phyloP scores from a whole-genome alignment of 495 filamentous ascomycete species.

The Podospora australis region DNA sequence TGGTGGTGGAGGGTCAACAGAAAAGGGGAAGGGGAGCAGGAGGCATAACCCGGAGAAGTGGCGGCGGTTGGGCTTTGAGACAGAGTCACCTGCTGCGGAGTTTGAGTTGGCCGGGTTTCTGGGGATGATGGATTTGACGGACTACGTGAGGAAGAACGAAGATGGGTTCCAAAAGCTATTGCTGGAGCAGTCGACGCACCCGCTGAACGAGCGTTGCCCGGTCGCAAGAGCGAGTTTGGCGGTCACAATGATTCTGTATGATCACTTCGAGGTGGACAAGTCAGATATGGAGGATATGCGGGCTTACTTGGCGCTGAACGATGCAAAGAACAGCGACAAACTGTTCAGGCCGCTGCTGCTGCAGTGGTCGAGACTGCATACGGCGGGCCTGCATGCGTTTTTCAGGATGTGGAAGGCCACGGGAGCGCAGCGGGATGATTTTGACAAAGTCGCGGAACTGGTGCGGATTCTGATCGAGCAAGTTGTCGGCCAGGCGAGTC shows the following conservation, averaged over 20 bases:
- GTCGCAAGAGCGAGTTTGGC: constrained; percentile 82
- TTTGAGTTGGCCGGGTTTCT: constrained; percentile 84
- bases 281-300: constrained; percentile 76
- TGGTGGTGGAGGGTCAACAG: constrained; percentile 12
- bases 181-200: constrained; percentile 77
- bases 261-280: constrained; percentile 92
- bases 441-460: constrained; percentile 85
- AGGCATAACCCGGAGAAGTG: constrained; percentile 88
- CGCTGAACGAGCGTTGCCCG: constrained; percentile 70
- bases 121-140: constrained; percentile 95
- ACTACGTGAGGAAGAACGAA: constrained; percentile 85
- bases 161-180: constrained; percentile 88
- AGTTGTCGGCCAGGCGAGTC: constrained; percentile 74
- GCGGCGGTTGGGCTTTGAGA: constrained; percentile 86
- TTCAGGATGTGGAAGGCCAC: constrained; percentile 90
- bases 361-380: constrained; percentile 95
- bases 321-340: constrained; percentile 72
- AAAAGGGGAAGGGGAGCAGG: constrained; percentile 45
- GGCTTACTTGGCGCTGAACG: constrained; percentile 69
- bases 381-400: constrained; percentile 79
- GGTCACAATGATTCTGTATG: constrained; percentile 81
- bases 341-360: constrained; percentile 82
- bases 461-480: constrained; percentile 88
- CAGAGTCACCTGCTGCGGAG: constrained; percentile 76
- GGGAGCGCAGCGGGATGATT: constrained; percentile 75